A percentile compares a stretch with the other conserved stretches of the same genome.
These are phyloP conservation scores for Emergomyces orientalis DNA, from an alignment of 2,329 filamentous ascomycete genomes.

Conservation along the genomic window DNA sequence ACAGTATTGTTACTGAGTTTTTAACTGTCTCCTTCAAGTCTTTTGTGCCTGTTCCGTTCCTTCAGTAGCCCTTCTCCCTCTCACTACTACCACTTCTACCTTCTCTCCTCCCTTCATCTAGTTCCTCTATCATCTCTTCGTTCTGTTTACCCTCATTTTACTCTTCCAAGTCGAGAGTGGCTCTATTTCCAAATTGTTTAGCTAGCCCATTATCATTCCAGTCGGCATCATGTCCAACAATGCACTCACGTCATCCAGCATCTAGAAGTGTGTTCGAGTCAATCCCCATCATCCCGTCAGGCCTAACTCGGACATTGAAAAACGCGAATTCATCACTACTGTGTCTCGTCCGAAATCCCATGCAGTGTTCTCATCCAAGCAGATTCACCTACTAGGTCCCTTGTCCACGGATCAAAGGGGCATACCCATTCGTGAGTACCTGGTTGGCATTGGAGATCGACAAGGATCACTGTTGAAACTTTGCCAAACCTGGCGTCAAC, in stretches of 20 bases:
- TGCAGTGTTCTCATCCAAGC: slow-evolving; percentile 8
- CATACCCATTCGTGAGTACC: slow-evolving; percentile 8
- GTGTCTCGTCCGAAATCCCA: slow-evolving; percentile 7
- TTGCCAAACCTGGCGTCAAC: slow-evolving; percentile 4
- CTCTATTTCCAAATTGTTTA: background rate
- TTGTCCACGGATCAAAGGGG: background rate
- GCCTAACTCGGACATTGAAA: background rate
- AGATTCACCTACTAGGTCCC: slow-evolving; percentile 9
- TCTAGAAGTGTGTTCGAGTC: slow-evolving; percentile 5
- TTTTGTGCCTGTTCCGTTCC: background rate
- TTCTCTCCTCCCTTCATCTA: background rate
- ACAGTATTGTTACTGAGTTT: no score
- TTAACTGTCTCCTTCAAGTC: no score
- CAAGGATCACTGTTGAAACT: background rate
- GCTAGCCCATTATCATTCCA: background rate
- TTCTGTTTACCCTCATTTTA: background rate
- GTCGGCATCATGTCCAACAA: background rate
- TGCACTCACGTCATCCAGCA: background rate
- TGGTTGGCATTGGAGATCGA: slow-evolving; percentile 4
- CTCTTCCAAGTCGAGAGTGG: background rate
- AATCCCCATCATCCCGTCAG: slow-evolving; percentile 6
- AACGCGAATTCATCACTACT: slow-evolving; percentile 5
- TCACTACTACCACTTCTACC: no score
- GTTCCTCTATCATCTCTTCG: background rate
- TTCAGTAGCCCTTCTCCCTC: background rate